Percentiles rank a stretch among this genome's conserved stretches.
Conservation (phyloP, 331 rosid genomes). For the Cydonia oblonga region DNA sequence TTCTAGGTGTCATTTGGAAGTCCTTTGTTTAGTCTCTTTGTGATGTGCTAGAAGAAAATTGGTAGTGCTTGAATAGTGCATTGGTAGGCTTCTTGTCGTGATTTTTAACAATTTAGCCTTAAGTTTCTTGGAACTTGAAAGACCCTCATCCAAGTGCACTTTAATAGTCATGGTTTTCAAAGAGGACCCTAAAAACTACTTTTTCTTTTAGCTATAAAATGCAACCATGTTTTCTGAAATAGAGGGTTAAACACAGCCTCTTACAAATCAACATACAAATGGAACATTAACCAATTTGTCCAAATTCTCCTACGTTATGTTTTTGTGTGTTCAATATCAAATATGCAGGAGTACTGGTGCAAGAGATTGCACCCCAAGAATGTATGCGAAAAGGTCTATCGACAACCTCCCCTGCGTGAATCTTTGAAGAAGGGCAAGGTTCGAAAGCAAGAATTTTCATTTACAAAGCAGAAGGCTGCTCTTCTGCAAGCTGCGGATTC, state of each 20-base stretch:
- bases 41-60: neutral
- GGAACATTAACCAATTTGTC: neutral
- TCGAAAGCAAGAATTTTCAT: conserved; percentile 51
- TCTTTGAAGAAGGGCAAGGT: conserved; percentile 63
- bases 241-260: neutral
- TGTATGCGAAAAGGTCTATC: conserved; percentile 81
- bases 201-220: neutral
- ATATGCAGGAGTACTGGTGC: conserved; percentile 82
- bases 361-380: conserved; percentile 80
- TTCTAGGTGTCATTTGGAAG: neutral
- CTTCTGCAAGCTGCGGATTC: conserved; percentile 72
- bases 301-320: neutral
- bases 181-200: neutral
- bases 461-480: conserved; percentile 59
- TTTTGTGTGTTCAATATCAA: neutral
- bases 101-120: neutral
- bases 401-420: conserved; percentile 80
- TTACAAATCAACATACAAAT: neutral
- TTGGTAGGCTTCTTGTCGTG: neutral
- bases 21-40: neutral
- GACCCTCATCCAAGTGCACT: neutral
- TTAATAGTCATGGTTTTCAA: neutral
- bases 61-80: neutral
- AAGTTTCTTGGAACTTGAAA: neutral
- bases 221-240: neutral